A percentile compares a stretch with the other conserved stretches of the same genome.
These are phyloP conservation scores for Cladosporium velox DNA, from an alignment of 2,329 filamentous ascomycete species.

Conservation along the genomic window DNA sequence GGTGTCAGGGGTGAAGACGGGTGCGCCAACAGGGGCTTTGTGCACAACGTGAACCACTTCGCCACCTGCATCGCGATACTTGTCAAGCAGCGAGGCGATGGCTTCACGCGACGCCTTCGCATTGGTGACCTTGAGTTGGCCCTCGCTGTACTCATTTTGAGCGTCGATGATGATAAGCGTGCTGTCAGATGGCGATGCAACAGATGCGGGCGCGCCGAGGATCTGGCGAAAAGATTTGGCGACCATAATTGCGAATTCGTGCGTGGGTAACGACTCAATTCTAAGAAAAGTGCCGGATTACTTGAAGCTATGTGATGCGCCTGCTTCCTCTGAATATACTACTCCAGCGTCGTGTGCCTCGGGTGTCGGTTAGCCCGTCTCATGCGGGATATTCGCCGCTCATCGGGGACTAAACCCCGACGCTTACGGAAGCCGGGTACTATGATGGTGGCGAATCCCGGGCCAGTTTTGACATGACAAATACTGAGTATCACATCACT, in stretches of 20 bases:
- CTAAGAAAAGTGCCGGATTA: too few species aligned
- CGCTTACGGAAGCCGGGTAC: too few species aligned
- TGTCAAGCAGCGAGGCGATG: slow-evolving; percentile 59
- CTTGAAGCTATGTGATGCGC: too few species aligned
- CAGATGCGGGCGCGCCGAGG: slow-evolving; percentile 57
- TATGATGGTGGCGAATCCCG: too few species aligned
- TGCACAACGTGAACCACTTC: slow-evolving; percentile 66
- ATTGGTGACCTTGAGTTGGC: slow-evolving; percentile 58
- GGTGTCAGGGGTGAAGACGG: slow-evolving; percentile 66
- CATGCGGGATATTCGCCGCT: too few species aligned
- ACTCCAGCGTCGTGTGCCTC: too few species aligned
- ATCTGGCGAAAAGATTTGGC: slow-evolving; percentile 51
- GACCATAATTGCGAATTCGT: slow-evolving; percentile 9
- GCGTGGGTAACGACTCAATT: neutral
- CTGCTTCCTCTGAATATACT: too few species aligned
- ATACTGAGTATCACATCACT: too few species aligned
- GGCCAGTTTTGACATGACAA: too few species aligned
- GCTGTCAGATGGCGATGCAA: slow-evolving; percentile 59
- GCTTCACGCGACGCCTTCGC: slow-evolving; percentile 55
- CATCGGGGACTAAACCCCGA: too few species aligned
- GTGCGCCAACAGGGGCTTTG: slow-evolving; percentile 59
- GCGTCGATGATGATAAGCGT: slow-evolving; percentile 69
- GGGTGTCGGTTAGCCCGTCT: too few species aligned
- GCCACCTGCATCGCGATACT: slow-evolving; percentile 57
- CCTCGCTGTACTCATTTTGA: slow-evolving; percentile 67